Conservation (phyloP, 2,329 filamentous ascomycete genomes). For the Lecanicillium sp. region DNA sequence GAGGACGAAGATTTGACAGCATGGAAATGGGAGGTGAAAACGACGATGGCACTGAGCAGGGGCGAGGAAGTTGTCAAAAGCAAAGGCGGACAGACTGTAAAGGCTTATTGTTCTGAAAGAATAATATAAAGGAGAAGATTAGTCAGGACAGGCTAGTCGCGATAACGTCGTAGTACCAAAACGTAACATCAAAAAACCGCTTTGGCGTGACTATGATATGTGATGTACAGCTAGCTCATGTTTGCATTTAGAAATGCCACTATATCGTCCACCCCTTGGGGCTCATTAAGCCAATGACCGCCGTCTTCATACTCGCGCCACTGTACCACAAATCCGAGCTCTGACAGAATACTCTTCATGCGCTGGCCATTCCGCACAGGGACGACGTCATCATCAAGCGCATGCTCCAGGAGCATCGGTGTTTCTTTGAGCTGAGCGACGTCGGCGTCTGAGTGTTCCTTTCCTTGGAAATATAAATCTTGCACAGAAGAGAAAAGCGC, state of each 20-base stretch:
- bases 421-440: neutral
- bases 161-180: too few relatives aligned
- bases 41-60: neutral
- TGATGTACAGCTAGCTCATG: too few relatives aligned
- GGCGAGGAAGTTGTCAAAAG: neutral
- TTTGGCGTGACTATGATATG: too few relatives aligned
- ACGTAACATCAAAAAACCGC: too few relatives aligned
- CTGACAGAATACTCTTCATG: neutral
- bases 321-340: neutral
- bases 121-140: too few relatives aligned
- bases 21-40: slow-evolving; percentile 1
- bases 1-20: neutral
- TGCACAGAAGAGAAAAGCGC: neutral
- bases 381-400: neutral
- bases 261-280: slow-evolving; percentile 6
- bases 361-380: neutral
- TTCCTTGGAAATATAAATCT: neutral
- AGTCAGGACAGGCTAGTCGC: too few relatives aligned
- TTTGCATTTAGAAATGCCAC: too few relatives aligned
- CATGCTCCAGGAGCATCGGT: neutral
- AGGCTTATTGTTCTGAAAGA: too few relatives aligned
- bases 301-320: slow-evolving; percentile 5
- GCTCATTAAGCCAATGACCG: slow-evolving; percentile 4
- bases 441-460: neutral
- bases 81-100: neutral